These are phyloP conservation scores for Canna indica DNA, from an alignment of 176 grass and related monocot genomes.

Conservation along the genomic window DNA sequence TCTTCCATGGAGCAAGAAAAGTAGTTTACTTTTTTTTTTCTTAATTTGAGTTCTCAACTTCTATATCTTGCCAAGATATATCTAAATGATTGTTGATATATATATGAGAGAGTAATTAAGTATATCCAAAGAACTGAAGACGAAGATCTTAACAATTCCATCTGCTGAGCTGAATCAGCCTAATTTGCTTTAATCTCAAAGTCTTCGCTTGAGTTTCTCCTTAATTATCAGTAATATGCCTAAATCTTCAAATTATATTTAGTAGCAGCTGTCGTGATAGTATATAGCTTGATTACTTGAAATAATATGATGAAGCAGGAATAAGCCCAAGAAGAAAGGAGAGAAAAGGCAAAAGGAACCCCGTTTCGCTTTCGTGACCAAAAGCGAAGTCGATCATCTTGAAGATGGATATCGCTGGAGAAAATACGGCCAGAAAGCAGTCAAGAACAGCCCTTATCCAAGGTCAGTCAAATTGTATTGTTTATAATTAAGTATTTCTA, in stretches of 20 bases:
- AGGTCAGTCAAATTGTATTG: constrained; percentile 32
- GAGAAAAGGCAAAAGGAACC: constrained; percentile 81
- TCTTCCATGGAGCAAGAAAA: too few relatives aligned
- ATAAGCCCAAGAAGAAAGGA: constrained; percentile 38
- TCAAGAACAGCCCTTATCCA: constrained; percentile 97
- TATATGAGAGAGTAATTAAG: too few relatives aligned
- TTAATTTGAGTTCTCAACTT: neutral
- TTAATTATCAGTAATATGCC: too few relatives aligned
- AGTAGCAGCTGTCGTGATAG: too few relatives aligned
- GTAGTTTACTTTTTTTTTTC: neutral
- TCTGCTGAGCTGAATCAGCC: too few relatives aligned
- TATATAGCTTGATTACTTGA: neutral
- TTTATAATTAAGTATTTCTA: neutral
- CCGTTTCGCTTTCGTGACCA: constrained; percentile 90
- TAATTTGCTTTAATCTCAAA: too few relatives aligned
- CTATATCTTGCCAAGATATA: neutral
- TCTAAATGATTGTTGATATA: too few relatives aligned
- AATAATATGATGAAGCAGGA: constrained; percentile 17
- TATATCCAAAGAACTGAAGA: too few relatives aligned
- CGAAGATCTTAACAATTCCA: too few relatives aligned
- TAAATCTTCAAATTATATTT: too few relatives aligned
- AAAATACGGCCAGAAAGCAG: constrained; percentile 99
- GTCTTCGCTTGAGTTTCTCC: too few relatives aligned
- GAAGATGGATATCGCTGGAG: constrained; percentile 98
- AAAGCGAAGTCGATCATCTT: constrained; percentile 95